Percentiles rank a stretch among this genome's conserved stretches.
phyloP scores from a whole-genome alignment of 2,329 filamentous ascomycete genomes.

The Acarospora socialis region DNA sequence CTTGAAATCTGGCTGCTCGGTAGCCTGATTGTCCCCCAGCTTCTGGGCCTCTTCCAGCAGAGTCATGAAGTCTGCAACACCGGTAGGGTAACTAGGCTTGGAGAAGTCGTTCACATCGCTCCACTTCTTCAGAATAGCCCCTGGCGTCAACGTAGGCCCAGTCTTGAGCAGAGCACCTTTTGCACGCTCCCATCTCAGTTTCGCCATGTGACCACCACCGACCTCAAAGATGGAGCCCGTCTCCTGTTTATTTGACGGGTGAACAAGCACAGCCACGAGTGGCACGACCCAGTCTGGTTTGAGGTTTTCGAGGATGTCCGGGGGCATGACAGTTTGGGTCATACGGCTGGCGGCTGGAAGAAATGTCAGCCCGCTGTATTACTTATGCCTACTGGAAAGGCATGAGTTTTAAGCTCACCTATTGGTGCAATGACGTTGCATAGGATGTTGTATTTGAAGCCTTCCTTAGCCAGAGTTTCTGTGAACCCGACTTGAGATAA shows the following conservation, averaged over 20 bases:
- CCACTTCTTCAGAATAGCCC: slow-evolving; percentile 82
- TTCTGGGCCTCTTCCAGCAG: slow-evolving; percentile 75
- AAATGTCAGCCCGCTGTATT: slow-evolving; percentile 7
- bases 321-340: slow-evolving; percentile 90
- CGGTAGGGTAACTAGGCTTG: slow-evolving; percentile 64
- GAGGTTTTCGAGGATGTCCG: slow-evolving; percentile 72
- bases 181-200: slow-evolving; percentile 89
- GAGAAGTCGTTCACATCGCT: slow-evolving; percentile 76
- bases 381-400: too few relatives aligned
- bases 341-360: slow-evolving; percentile 69
- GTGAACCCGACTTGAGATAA: slow-evolving; percentile 92
- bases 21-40: slow-evolving; percentile 55
- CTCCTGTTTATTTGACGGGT: slow-evolving; percentile 70
- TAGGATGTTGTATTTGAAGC: slow-evolving; percentile 93
- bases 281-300: slow-evolving; percentile 94
- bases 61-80: slow-evolving; percentile 74
- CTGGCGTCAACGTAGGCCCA: slow-evolving; percentile 75
- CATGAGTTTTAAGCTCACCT: slow-evolving; percentile 21
- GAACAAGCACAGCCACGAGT: slow-evolving; percentile 73
- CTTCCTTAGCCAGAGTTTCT: slow-evolving; percentile 95
- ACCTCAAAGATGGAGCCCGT: slow-evolving; percentile 86
- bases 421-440: slow-evolving; percentile 92
- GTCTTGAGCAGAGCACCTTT: slow-evolving; percentile 79
- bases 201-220: slow-evolving; percentile 81
- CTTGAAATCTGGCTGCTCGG: slow-evolving; percentile 64